These are phyloP conservation scores for Coelastrella sp. DNA, from an alignment of 139 green algal genomes.

Conservation along the genomic window DNA sequence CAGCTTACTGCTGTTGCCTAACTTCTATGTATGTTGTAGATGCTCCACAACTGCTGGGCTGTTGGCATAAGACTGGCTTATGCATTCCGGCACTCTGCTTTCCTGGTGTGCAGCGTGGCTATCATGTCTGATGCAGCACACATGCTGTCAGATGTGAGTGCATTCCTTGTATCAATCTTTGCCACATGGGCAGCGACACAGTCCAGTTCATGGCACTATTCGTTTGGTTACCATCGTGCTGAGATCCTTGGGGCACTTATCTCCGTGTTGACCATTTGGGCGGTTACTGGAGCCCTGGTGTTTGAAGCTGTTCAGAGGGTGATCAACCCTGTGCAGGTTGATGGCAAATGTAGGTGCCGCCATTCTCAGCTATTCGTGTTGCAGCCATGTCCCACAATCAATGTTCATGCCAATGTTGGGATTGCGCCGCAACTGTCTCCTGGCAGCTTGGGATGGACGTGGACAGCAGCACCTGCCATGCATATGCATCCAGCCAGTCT, in stretches of 20 bases:
- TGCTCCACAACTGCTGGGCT: background rate
- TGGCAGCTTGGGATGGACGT: no score
- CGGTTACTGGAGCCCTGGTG: conserved; percentile 91
- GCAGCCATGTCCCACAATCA: no score
- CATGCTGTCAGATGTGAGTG: conserved; percentile 92
- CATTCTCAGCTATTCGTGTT: no score
- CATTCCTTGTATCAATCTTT: conserved; percentile 88
- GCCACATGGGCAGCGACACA: conserved; percentile 66
- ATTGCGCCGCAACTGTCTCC: no score
- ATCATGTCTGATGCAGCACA: conserved; percentile 96
- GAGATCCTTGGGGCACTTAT: conserved; percentile 93
- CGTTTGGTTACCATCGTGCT: conserved; percentile 92
- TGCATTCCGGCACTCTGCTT: background rate
- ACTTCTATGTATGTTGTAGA: no score
- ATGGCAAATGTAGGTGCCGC: conserved; percentile 82
- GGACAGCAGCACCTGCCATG: no score
- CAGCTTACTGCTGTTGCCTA: no score
- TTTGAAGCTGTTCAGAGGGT: conserved; percentile 86
- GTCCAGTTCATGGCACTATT: conserved; percentile 59
- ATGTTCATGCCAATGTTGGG: no score
- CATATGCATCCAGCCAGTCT: no score
- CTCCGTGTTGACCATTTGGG: conserved; percentile 89
- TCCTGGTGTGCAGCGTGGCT: conserved; percentile 76
- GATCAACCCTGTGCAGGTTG: conserved; percentile 69
- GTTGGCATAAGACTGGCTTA: background rate